These are phyloP conservation scores for Eutreptiella sp. DNA, from an alignment of 208 protist genomes.

Conservation along the genomic window DNA sequence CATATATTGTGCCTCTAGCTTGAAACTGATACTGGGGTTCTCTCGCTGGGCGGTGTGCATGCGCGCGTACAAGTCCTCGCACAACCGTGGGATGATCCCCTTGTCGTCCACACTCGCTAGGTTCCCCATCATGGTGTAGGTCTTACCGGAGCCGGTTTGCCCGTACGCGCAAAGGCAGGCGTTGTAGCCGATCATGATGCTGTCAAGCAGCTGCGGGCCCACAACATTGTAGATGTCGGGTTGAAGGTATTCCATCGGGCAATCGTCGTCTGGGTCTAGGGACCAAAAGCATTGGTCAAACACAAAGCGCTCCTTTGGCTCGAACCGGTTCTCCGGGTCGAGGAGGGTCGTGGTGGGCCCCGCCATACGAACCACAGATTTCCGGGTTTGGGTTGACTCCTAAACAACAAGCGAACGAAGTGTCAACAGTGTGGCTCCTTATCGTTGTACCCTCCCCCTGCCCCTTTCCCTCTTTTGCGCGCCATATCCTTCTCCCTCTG, in stretches of 20 bases:
- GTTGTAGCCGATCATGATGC: conserved; percentile 33
- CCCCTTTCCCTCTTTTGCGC: no score
- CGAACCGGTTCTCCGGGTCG: conserved; percentile 12
- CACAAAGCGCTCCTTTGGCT: not conserved
- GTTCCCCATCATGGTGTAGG: conserved; percentile 38
- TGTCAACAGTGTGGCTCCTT: no score
- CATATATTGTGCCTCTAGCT: conserved; percentile 33
- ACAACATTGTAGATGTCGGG: conserved; percentile 6
- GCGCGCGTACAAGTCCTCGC: conserved; percentile 28
- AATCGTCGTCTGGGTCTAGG: not conserved
- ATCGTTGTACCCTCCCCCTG: no score
- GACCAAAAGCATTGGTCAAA: conserved; percentile 22
- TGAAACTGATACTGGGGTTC: conserved; percentile 12
- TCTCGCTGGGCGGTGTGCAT: conserved; percentile 18
- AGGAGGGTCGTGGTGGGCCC: conserved; percentile 16
- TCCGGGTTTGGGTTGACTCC: not conserved
- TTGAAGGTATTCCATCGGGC: not conserved
- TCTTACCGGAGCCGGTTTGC: conserved; percentile 36
- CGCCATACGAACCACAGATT: conserved; percentile 6
- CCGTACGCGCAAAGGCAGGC: conserved; percentile 54
- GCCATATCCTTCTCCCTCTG: no score
- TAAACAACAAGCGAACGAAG: no score
- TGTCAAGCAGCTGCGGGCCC: conserved; percentile 2
- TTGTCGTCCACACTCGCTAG: not conserved
- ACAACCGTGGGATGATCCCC: conserved; percentile 34